Percentiles rank a stretch among this genome's conserved stretches.
Conservation (phyloP, 2,329 filamentous ascomycete species). For the Zelopaecilomyces penicillatus region DNA sequence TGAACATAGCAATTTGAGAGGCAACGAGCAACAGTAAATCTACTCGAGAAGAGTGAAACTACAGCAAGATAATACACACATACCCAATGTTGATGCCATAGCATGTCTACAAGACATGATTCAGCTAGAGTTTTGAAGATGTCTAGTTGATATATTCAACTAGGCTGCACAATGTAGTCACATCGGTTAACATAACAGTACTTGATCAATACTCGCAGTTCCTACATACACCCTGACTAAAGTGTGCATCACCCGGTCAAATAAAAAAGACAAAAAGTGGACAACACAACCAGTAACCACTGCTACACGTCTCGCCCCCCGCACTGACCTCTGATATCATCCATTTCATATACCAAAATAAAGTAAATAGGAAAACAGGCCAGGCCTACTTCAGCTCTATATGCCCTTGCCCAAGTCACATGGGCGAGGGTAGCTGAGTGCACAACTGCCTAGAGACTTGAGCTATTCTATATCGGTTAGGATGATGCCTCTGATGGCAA, state of each 20-base stretch:
- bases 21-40: too few relatives aligned
- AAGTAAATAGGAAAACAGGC: not conserved
- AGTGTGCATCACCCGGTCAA: constrained; percentile 13
- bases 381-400: too few relatives aligned
- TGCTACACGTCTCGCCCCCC: constrained; percentile 10
- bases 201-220: constrained; percentile 22
- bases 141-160: not conserved
- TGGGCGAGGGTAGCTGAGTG: too few relatives aligned
- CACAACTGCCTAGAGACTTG: too few relatives aligned
- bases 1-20: too few relatives aligned
- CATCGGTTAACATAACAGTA: constrained; percentile 12
- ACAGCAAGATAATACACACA: too few relatives aligned
- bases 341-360: constrained; percentile 6
- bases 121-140: not conserved
- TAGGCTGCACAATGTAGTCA: too few relatives aligned
- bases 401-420: constrained; percentile 2
- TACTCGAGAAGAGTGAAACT: too few relatives aligned
- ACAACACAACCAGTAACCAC: constrained; percentile 22
- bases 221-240: constrained; percentile 21
- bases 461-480: too few relatives aligned
- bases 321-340: constrained; percentile 2
- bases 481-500: too few relatives aligned
- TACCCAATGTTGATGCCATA: too few relatives aligned
- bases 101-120: too few relatives aligned
- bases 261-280: constrained; percentile 18